A percentile compares a stretch with the other conserved stretches of the same genome.
Conservation (phyloP, 2,329 filamentous ascomycete genomes). For the Tolypocladium sp. region DNA sequence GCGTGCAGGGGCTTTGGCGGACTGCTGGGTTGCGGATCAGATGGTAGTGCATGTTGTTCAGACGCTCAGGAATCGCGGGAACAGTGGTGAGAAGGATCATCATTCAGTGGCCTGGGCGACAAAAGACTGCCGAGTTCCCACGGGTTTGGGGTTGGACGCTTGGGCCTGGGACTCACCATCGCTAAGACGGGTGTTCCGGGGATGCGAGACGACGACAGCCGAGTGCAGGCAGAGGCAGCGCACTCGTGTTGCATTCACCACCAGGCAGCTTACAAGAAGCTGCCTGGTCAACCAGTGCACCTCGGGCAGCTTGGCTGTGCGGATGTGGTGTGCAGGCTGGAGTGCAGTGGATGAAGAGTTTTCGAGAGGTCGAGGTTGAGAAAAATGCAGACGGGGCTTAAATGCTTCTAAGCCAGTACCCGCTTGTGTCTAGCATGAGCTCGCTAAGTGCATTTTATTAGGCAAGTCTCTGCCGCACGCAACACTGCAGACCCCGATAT, state of each 20-base stretch:
- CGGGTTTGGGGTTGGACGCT: background rate
- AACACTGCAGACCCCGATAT: background rate
- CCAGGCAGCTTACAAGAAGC: background rate
- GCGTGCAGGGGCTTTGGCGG: background rate
- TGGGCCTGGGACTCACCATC: background rate
- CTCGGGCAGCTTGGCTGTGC: background rate
- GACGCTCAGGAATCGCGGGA: constrained; percentile 53
- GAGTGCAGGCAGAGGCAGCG: background rate
- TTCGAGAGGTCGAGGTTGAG: background rate
- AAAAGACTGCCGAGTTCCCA: background rate
- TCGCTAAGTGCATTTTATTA: background rate
- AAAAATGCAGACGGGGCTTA: background rate
- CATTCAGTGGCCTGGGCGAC: constrained; percentile 21
- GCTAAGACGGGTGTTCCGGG: background rate
- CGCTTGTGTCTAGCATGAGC: background rate
- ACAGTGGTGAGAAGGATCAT: constrained; percentile 50
- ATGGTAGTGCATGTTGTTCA: constrained; percentile 71
- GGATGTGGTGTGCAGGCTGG: background rate
- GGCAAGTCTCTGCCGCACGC: background rate
- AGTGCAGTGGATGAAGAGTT: background rate
- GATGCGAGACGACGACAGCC: background rate
- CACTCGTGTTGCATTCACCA: background rate
- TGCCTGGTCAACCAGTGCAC: background rate
- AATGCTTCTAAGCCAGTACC: background rate
- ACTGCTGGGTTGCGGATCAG: constrained; percentile 34